Evolutionary conservation across 208 protist genomes (phyloP), one percentile per base, ranked within the genome.

Genomic region (Trypanosoma lewisi): DNA sequence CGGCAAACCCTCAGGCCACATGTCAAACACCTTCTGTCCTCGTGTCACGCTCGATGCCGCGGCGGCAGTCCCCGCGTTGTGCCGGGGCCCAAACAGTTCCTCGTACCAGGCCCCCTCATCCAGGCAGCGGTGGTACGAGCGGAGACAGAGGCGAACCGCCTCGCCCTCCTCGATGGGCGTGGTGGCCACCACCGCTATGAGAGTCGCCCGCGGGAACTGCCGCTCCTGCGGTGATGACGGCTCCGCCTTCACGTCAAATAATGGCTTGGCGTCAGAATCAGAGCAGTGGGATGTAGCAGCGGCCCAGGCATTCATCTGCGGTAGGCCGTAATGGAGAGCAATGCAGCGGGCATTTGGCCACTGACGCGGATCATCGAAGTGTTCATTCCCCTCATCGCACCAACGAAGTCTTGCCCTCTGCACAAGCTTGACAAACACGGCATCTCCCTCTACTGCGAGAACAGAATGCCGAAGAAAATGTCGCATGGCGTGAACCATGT

Each of bases 381-480:
- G 31, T 51, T 36, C 21, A 48, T 45, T 14, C 54, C 34, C 52
- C n/a, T 33, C 30, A 36, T 62, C 27, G 27, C 49, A 50, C 42
- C 54, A 50, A 17, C 54, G 55, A 37, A 16, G 25, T 23, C 19
- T 86, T 41, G 54, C 48, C 41, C 65, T 80, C 70, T 27, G 83
- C 76, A 30, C 78, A 44, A 94, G 55, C 49, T 77, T 73, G 31
- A 62, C 59, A 70, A 94, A 94, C n/a, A 85, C 68, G 0, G 75
- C 82, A 44, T 94, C 87, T 14, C 87, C 87, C 50, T 94, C 87
- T n/a, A 94, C 85, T 23, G 87, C 82, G 11, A 94, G 60, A 23
- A 91, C 82, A 27, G 84, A 83, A 63, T 94, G 87, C 9, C 84
- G 82, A 31, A 82, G 57, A 66, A 91, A 87, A 14, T 56, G 34